Base-by-base conservation (phyloP, 192 early-diverging fungal species). In the Coemansia erecta region DNA sequence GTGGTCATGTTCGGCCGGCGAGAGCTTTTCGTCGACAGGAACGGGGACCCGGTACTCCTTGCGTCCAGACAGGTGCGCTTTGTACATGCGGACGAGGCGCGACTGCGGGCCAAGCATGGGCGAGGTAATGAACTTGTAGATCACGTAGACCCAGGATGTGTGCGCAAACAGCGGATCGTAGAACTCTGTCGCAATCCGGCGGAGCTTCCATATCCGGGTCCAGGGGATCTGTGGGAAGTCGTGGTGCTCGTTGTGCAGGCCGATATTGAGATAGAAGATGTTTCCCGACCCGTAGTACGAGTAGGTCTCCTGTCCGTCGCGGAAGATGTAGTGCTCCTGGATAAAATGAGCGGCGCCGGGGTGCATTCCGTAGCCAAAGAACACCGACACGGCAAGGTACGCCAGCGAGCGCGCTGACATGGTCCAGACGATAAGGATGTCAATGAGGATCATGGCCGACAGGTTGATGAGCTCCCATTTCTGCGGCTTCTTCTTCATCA, bases 191-290 rank as follows among this genome's bases (percentile, higher is more conserved):
- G 95, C 95, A 23, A 92, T 85, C 13, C 80, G 77, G 11, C 88
- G 83, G 52, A 95, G 65, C 40, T 82, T 73, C 26, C 89, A 92
- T 22, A 98, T 85, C 52, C 85, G 81, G 14, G 89, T 86, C 89
- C 94, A 94, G 18, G 94, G 89, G 61, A 95, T 85, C 73, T 85
- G 72, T 33, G 81, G 86, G 77, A 95, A 96, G 65, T 98, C 95
- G 79, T 98, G 94, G 83, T 98, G 95, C 82, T 98, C 95, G 78
- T 93, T 95, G 77, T 98, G 95, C 66, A 91, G 90, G 31, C 95
- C 95, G 69, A 96, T 90, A 85, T 98, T 98, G 83, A 94, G 85
- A 57, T 89, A 90, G 12, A 91, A 79, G 47, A 81, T 72, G 79
- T 98, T 98, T 28, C 93, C 76, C 45, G 83, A 79, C 14, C 94